A percentile compares a stretch with the other conserved stretches of the same genome.
phyloP scores from a whole-genome alignment of 2,329 filamentous ascomycete genomes.

The Bipolaris gigantea region DNA sequence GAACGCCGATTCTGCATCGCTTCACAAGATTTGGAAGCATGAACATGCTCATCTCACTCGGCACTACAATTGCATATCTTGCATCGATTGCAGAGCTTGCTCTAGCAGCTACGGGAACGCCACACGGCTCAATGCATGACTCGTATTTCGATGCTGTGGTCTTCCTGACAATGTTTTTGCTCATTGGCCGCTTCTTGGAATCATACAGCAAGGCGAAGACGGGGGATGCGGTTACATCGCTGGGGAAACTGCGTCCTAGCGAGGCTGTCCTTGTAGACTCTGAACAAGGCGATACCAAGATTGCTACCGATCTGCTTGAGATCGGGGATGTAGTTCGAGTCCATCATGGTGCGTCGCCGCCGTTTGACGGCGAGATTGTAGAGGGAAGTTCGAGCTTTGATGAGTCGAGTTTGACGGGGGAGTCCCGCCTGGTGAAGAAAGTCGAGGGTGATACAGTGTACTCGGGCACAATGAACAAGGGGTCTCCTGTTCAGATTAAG shows the following conservation, averaged over 20 bases:
- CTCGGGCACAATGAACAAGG: constrained; percentile 75
- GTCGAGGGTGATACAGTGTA: constrained; percentile 64
- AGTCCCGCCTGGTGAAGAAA: constrained; percentile 70
- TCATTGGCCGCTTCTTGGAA: constrained; percentile 74
- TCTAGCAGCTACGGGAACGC: constrained; percentile 53
- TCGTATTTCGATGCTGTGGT: constrained; percentile 90
- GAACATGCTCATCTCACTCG: constrained; percentile 90
- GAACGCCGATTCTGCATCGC: constrained; percentile 69
- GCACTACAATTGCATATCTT: constrained; percentile 84
- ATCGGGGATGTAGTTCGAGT: constrained; percentile 64
- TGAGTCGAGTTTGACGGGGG: constrained; percentile 86
- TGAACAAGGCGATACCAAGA: constrained; percentile 45
- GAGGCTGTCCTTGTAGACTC: constrained; percentile 71
- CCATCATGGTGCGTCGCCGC: constrained; percentile 77
- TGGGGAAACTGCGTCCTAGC: constrained; percentile 76
- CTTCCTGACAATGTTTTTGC: constrained; percentile 85
- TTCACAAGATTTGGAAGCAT: constrained; percentile 96
- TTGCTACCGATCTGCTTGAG: constrained; percentile 68
- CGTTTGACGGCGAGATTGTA: constrained; percentile 72
- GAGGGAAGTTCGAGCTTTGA: constrained; percentile 70
- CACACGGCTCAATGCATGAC: constrained; percentile 40
- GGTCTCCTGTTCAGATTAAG: constrained; percentile 61
- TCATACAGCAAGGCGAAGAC: constrained; percentile 90
- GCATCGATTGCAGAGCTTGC: constrained; percentile 77
- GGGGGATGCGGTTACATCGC: constrained; percentile 78